Percentiles rank a stretch among this genome's conserved stretches.
phyloP scores from a whole-genome alignment of 1,284 basidiomycete genomes.

The Cystobasidiaceae sp. region DNA sequence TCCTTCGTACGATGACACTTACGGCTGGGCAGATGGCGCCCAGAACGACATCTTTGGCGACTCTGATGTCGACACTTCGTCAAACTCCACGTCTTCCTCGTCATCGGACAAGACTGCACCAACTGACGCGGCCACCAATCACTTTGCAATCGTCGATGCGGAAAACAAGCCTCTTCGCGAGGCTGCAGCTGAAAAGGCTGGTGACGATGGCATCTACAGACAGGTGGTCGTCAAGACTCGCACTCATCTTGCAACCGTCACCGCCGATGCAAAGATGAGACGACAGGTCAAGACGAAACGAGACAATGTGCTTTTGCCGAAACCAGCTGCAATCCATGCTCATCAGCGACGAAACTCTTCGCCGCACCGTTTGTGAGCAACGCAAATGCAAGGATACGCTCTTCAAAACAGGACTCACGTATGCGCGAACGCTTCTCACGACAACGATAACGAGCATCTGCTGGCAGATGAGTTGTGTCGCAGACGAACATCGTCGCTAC shows the following conservation, averaged over 20 bases:
- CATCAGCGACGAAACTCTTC: no score
- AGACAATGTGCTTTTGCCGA: no score
- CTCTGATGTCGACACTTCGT: neutral
- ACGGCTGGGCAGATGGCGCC: conserved; percentile 58
- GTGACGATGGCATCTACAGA: neutral
- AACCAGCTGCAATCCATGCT: no score
- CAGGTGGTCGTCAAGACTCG: neutral
- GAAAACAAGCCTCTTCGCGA: neutral
- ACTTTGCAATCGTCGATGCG: neutral
- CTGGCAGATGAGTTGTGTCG: no score
- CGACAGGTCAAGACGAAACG: neutral
- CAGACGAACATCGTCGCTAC: no score
- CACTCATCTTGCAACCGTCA: conserved; percentile 13
- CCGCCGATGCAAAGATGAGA: conserved; percentile 2
- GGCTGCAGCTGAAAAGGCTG: neutral
- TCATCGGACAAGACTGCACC: neutral
- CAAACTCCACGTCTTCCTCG: neutral
- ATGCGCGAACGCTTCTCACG: no score
- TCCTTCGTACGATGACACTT: conserved; percentile 57
- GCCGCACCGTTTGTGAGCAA: no score
- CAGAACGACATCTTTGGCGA: conserved; percentile 60
- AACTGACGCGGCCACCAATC: neutral
- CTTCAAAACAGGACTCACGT: no score
- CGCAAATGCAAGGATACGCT: no score
- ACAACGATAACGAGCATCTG: no score